Base-by-base conservation (phyloP, 345 rosid species). In the Tarenaya hassleriana region DNA sequence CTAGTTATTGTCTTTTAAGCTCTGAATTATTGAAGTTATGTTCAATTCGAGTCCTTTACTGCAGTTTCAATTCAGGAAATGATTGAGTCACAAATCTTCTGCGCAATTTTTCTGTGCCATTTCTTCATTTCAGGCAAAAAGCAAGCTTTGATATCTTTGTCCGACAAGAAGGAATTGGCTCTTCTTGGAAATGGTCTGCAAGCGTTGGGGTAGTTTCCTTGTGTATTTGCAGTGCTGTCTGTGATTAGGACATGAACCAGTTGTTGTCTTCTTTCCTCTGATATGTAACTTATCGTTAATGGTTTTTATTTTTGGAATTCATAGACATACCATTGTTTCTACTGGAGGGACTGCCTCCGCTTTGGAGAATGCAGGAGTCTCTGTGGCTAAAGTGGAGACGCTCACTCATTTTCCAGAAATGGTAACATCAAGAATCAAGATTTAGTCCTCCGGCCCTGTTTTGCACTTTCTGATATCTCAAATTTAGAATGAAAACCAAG, bases 301-400 rank as follows among this genome's bases (percentile, higher is more conserved):
- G 47, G 52, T 16, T 20, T n/a, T 13, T 2, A 10, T 14, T n/a
- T n/a, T n/a, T n/a, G n/a, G n/a, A 12, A 29, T 44, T 29, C 60
- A 3, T 19, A 88, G 98, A 63, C 88, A 81, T 73, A 77, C 84
- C 10, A 77, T 88, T 62, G 94, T 92, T 59, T 92, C 97, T 10
- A 92, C 97, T 4, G 98, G 98, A 64, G 98, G 98, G 69, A 92
- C 97, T 7, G 87, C 98, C 16, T 68, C 94, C 58, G 66, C 94
- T 21, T 57, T 92, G 63, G 95, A 81, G 67, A 73, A 60, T 58
- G 76, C 78, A 37, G 95, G 95, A n/a, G 76, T 88, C 14, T 66
- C 85, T 39, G 97, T 92, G 14, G 88, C 85, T 56, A 88, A 81
- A 83, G 97, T 88, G 52, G 97, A 92, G 59, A 77, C 73, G 64